Evolutionary conservation across 78 protist genomes (phyloP).

Genomic region (Cavenderia fasciculata): DNA sequence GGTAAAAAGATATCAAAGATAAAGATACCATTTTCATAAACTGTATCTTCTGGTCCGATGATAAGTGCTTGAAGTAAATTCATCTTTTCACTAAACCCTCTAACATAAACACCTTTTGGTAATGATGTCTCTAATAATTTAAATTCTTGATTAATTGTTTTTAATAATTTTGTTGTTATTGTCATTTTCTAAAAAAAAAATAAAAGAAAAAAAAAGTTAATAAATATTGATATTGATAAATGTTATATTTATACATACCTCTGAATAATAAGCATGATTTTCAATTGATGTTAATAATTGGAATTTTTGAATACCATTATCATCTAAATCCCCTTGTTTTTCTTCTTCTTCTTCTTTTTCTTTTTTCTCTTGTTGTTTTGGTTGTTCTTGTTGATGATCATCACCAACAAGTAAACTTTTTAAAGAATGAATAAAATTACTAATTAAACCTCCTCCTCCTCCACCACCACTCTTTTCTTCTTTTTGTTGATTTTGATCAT

Average conservation of each 20-base stretch:
- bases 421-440: no score
- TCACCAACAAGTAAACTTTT: no score
- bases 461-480: no score
- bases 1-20: slow-evolving; percentile 70
- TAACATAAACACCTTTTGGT: slow-evolving; percentile 68
- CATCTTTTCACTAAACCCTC: slow-evolving; percentile 9
- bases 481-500: no score
- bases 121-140: slow-evolving; percentile 26
- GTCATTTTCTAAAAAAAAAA: neutral
- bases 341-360: neutral
- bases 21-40: slow-evolving; percentile 68
- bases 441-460: no score
- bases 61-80: slow-evolving; percentile 50
- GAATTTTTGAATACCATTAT: neutral
- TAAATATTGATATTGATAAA: no score
- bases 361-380: no score
- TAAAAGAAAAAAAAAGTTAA: no score
- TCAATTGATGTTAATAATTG: slow-evolving; percentile 5
- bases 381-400: no score
- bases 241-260: no score
- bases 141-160: slow-evolving; percentile 9
- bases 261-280: slow-evolving; percentile 11
- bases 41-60: slow-evolving; percentile 74
- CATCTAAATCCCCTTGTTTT: neutral
- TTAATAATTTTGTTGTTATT: neutral